Base-by-base conservation (phyloP, 2,329 filamentous ascomycete species). In the Xylariales sp. region DNA sequence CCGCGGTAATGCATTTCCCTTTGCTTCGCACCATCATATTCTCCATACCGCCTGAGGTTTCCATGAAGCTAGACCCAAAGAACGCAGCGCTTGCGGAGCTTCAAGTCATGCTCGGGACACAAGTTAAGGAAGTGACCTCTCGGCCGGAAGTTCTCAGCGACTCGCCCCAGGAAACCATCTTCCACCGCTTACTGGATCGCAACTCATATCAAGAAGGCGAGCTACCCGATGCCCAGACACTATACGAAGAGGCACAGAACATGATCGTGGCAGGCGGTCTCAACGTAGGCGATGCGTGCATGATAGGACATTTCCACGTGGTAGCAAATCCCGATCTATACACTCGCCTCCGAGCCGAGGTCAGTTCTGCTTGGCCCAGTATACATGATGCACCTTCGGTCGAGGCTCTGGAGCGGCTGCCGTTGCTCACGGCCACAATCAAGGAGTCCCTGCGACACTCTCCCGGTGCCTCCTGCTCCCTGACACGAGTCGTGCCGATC, bases 251-350 rank as follows among this genome's bases (percentile, higher is more conserved):
- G 52, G 61, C 60, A 2, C 60, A 65, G 46, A 61, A 63, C 0
- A 53, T 73, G 34, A 55, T 72, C 44, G 70, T 70, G 44, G 69
- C 59, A 6, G 70, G 68, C 12, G 57, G 57, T 11, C 66, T 72
- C 40, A 71, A 68, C 1, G 59, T 61, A 5, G 67, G 59, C 1
- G 64, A 62, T 28, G 57, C 65, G 2, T 44, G 67, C 6, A 63
- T 62, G 53, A 45, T 64, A 7, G 67, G 65, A 1, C 55, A 56
- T 2, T 69, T 59, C 40, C 53, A 69, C 34, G 38, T 72, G 18
- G 50, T 70, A 4, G 50, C 60, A 19, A 43, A 57, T 2, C 57
- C 59, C 1, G 42, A 48, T 1, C 46, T 59, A 13, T 40, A 62
- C 24, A 35, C 54, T 12, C 57, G 50, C 31, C 46, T 72, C 6